Conservation (phyloP, 208 protist genomes). For the Trypanosoma platydactyli region DNA sequence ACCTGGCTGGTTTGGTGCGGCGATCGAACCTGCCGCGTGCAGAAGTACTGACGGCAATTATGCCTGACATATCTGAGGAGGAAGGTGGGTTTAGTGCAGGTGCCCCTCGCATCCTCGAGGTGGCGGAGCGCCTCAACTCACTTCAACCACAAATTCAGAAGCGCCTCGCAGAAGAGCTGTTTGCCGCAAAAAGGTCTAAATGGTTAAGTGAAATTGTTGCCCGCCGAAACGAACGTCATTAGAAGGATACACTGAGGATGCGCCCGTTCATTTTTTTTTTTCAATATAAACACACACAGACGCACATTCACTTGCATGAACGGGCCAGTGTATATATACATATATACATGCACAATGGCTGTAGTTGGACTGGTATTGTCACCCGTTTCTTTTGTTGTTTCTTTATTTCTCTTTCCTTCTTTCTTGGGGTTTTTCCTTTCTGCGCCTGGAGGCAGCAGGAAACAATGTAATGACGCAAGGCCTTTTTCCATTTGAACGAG, state of each 20-base stretch:
- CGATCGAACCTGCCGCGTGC: constrained; percentile 40
- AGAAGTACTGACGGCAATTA: constrained; percentile 62
- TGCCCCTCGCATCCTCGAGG: constrained; percentile 54
- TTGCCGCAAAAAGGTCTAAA: constrained; percentile 24
- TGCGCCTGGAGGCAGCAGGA: no score
- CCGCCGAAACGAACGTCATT: neutral
- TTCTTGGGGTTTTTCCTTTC: no score
- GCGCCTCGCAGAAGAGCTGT: constrained; percentile 41
- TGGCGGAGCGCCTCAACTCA: constrained; percentile 58
- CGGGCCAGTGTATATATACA: no score
- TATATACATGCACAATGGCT: no score
- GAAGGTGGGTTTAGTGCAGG: constrained; percentile 57
- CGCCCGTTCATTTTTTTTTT: neutral
- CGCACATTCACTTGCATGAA: no score
- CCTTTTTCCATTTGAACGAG: no score
- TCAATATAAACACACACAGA: no score
- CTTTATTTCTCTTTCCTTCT: no score
- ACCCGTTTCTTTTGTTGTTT: no score
- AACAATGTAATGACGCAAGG: no score
- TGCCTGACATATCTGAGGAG: constrained; percentile 50
- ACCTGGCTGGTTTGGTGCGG: constrained; percentile 69
- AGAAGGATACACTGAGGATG: neutral
- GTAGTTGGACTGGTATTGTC: no score
- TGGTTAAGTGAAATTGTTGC: constrained; percentile 23
- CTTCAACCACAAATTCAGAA: constrained; percentile 82